A percentile compares a stretch with the other conserved stretches of the same genome.
Conservation (phyloP, 129 eudicot genomes). For the Flaveria bidentis region DNA sequence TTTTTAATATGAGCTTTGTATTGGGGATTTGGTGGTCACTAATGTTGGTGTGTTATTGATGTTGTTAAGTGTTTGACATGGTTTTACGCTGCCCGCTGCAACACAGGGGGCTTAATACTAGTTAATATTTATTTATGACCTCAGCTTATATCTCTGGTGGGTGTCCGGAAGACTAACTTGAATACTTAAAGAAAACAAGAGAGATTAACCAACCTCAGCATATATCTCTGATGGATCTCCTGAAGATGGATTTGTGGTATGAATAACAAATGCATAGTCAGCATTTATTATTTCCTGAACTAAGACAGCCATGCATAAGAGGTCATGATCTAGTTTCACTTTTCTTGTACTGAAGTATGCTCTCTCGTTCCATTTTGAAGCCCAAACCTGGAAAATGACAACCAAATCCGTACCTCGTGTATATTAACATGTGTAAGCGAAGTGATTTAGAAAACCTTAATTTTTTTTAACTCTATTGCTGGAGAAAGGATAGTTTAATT, state of each 20-base stretch:
- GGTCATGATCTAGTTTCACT: conserved; percentile 82
- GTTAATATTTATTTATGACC: background rate
- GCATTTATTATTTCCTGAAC: conserved; percentile 94
- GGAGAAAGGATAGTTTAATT: conserved; percentile 2
- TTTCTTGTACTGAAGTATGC: conserved; percentile 94
- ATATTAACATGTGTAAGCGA: conserved; percentile 7
- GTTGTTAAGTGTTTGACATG: too few relatives aligned
- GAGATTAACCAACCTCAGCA: conserved; percentile 63
- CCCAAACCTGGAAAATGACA: conserved; percentile 74
- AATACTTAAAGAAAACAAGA: conserved; percentile 16
- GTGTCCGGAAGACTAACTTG: conserved; percentile 61
- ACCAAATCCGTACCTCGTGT: conserved; percentile 21
- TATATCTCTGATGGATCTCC: conserved; percentile 91
- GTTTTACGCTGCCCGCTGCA: too few relatives aligned
- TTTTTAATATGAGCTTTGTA: too few relatives aligned
- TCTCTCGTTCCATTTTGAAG: conserved; percentile 96
- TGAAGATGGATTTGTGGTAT: conserved; percentile 95
- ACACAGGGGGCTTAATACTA: too few relatives aligned
- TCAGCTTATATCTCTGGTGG: conserved; percentile 72
- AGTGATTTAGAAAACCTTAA: background rate
- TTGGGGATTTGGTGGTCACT: too few relatives aligned
- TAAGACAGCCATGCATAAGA: conserved; percentile 92
- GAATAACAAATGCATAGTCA: conserved; percentile 95
- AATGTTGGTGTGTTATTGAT: too few relatives aligned
- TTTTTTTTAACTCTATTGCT: conserved; percentile 6